phyloP scores from a whole-genome alignment of 2,329 filamentous ascomycete species.

The Teratosphaeria gauchensis region DNA sequence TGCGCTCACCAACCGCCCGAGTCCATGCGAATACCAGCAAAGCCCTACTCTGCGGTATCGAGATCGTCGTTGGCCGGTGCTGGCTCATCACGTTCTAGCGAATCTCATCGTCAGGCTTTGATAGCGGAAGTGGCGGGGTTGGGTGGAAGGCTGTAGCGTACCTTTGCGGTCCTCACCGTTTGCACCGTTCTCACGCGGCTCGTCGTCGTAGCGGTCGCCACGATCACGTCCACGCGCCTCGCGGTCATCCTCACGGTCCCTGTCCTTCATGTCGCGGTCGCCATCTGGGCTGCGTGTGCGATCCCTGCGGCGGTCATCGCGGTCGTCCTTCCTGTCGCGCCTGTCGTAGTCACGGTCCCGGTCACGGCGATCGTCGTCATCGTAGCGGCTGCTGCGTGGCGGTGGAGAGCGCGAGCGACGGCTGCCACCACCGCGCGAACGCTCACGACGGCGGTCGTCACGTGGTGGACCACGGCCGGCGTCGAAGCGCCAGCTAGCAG shows the following conservation, averaged over 20 bases:
- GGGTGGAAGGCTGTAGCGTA: constrained; percentile 30
- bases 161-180: constrained; percentile 90
- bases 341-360: constrained; percentile 45
- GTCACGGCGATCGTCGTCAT: constrained; percentile 53
- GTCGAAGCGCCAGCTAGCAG: constrained; percentile 96
- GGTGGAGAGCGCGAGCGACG: constrained; percentile 48
- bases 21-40: neutral
- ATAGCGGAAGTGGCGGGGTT: neutral
- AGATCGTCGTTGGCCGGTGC: constrained; percentile 85
- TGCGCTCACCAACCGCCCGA: neutral
- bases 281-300: constrained; percentile 57
- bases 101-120: constrained; percentile 9
- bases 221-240: constrained; percentile 51
- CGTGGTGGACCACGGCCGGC: constrained; percentile 67
- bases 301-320: constrained; percentile 59
- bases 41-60: constrained; percentile 71
- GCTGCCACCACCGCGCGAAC: constrained; percentile 52
- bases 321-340: constrained; percentile 44
- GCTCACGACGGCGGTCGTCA: constrained; percentile 45
- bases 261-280: constrained; percentile 46
- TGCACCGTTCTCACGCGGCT: constrained; percentile 21
- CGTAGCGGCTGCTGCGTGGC: constrained; percentile 36
- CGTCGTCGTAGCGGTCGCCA: constrained; percentile 38
- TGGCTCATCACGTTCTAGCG: constrained; percentile 54
- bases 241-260: constrained; percentile 56